Evolutionary conservation across 768 basidiomycete species (phyloP), one percentile per base, ranked within the genome.

Genomic region (Steccherinum ochraceum): DNA sequence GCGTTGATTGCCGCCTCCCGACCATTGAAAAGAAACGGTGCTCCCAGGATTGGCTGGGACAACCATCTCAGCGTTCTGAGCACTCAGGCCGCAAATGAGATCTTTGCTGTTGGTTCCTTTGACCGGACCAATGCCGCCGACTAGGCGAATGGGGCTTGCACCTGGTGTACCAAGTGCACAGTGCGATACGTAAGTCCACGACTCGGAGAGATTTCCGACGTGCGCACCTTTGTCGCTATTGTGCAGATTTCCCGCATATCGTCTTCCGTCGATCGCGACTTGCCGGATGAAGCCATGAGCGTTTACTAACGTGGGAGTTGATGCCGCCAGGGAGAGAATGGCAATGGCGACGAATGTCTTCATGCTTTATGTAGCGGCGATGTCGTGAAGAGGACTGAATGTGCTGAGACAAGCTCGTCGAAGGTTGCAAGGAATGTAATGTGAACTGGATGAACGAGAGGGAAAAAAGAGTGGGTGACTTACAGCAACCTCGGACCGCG

Each of bases 11-110:
- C 51, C 58, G 58, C 73, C 78, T 45, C 69, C 79, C 16, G 58
- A 55, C 85, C 86, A 88, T 53, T 72, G 64, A 56, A 87, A 77
- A 5, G 70, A 66, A 12, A 87, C 50, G 0, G 55, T 52, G 61
- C 79, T 80, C 4, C 83, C 84, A 0, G 85, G 81, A 51, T 79
- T 81, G 18, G 77, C 84, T 41, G 73, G 58, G 3, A 74, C 81
- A 43, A 79, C 71, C 27, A 77, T 66, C 3, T 71, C 53, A 0
- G 81, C 85, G 1, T 69, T 63, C 45, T 71, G 65, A 2, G 83
- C 77, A 26, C 72, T 66, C 20, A 71, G 67, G 11, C 86, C 86
- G 56, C 86, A 89, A 64, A 78, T 83, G 11, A 85, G 45, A 46
- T 69, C 71, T 2, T 74, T 58, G 58, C 84, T 86, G 30, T 49